Evolutionary conservation across 2,329 filamentous ascomycete species (phyloP), one percentile per base, ranked within the genome.

Genomic region (Helotiales sp.): DNA sequence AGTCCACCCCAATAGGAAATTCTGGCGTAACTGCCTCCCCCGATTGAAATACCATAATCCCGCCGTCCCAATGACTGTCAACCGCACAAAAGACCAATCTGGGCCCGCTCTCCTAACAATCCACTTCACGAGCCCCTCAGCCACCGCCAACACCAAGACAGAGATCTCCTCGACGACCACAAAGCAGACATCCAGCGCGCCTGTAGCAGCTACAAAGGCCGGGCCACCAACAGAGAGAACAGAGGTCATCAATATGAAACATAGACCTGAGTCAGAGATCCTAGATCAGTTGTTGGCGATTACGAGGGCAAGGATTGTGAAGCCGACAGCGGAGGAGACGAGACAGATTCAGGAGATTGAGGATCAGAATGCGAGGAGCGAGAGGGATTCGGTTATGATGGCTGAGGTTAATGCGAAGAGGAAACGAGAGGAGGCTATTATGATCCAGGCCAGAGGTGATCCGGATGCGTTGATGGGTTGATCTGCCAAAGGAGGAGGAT

Each of bases 41-140:
- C 88, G 93, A 65, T 84, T 99, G 72, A 97, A 99, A 85, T 99
- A 90, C 82, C 91, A 97, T 85, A 99, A 99, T 79, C 96, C 96
- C 0, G 82, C 88, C 13, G 80, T 97, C 54, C 88, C 91, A 50
- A 96, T 98, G 86, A 89, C 92, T 67, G 87, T 97, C 74, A 90
- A 91, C 79, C 91, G 92, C 67, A 89, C 86, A 70, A 75, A 78
- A 43, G 80, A 89, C 52, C 83, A 88, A 72, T 78, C 82, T 4
- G 82, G 82, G 24, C 82, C 86, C 6, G 87, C 91, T 15, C 84
- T 82, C 55, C 83, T 93, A 80, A 88, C 86, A 68, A 82, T 94
- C 73, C 90, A 90, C 80, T 86, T 90, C 73, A 83, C 74, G 66
- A 81, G 81, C 22, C 49, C 72, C 24, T 26, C 64, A 22, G 47